These are phyloP conservation scores for Xerophyta viscosa DNA, from an alignment of 106 monocot species.

Conservation along the genomic window DNA sequence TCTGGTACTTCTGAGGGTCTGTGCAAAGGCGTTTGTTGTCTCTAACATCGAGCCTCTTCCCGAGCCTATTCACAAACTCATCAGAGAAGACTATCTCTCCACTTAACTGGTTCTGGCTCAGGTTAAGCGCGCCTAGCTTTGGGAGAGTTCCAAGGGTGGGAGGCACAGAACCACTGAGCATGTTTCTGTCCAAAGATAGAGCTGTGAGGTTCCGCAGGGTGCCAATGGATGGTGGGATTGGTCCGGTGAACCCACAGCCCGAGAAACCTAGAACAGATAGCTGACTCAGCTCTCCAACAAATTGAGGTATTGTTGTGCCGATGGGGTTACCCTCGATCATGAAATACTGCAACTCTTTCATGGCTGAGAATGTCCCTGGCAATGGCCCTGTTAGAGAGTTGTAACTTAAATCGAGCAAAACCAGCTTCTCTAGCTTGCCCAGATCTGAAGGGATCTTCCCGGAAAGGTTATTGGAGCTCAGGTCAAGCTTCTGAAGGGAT, in stretches of 20 bases:
- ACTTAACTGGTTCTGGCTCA: constrained; percentile 57
- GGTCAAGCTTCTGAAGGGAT: constrained; percentile 45
- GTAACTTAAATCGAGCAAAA: constrained; percentile 52
- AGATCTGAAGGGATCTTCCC: constrained; percentile 28
- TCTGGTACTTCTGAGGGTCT: constrained; percentile 10
- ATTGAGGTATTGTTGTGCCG: constrained; percentile 22
- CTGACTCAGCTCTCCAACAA: constrained; percentile 25
- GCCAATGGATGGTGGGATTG: constrained; percentile 31
- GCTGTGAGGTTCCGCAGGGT: constrained; percentile 28
- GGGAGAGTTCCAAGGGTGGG: constrained; percentile 24
- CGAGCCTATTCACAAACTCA: constrained; percentile 53
- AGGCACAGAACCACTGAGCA: constrained; percentile 49
- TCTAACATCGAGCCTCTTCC: constrained; percentile 49
- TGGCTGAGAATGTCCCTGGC: constrained; percentile 20
- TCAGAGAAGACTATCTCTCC: constrained; percentile 39
- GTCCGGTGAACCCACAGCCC: constrained; percentile 33
- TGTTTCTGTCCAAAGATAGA: constrained; percentile 48
- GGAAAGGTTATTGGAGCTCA: constrained; percentile 50
- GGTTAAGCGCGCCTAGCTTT: constrained; percentile 48
- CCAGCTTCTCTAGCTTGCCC: constrained; percentile 24
- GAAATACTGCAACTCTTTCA: constrained; percentile 41
- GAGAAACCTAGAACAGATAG: constrained; percentile 47
- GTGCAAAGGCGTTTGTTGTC: constrained; percentile 48
- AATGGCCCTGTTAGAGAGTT: constrained; percentile 46
- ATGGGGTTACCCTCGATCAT: constrained; percentile 52